Evolutionary conservation across 176 grass and related monocot species (phyloP).

Genomic region (bread wheat (Triticum aestivum)): IWGSC_CS_RefSeq_v2.1 NC_057804.1:404555255-404555754

Average conservation of each 20-base stretch:
- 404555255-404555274: conserved; percentile 52
- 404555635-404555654: conserved; percentile 78
- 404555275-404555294: conserved; percentile 62
- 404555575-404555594: conserved; percentile 68
- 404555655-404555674: conserved; percentile 99
- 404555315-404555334: conserved; percentile 46
- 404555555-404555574: conserved; percentile 59
- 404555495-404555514: conserved; percentile 56
- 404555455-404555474: conserved; percentile 35
- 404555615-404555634: conserved; percentile 70
- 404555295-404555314: conserved; percentile 26
- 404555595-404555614: conserved; percentile 67
- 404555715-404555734: conserved; percentile 35
- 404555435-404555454: conserved; percentile 52
- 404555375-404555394: conserved; percentile 40
- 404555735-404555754: conserved; percentile 26
- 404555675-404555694: conserved; percentile 84
- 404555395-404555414: conserved; percentile 38
- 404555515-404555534: conserved; percentile 71
- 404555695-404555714: conserved; percentile 41
- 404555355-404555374: conserved; percentile 28
- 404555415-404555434: conserved; percentile 55
- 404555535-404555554: conserved; percentile 69
- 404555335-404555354: conserved; percentile 48
- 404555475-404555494: conserved; percentile 42